Evolutionary conservation across 495 filamentous ascomycete genomes (phyloP), one percentile per base, ranked within the genome.

Genomic region (Terfezia claveryi): DNA sequence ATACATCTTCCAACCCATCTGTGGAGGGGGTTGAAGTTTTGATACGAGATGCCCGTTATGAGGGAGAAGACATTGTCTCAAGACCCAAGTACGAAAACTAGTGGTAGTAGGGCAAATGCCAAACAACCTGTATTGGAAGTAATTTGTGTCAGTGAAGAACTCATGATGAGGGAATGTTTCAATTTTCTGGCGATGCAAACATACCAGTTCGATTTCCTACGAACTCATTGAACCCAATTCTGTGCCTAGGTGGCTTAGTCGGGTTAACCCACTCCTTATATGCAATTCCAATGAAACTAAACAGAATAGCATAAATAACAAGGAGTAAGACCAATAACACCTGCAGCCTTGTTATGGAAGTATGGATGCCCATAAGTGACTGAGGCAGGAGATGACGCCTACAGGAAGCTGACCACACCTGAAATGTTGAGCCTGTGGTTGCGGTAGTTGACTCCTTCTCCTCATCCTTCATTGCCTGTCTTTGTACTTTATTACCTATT

Each of bases 1-100:
- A 82, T 81, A 56, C 82, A 74, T 46, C 76, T 75, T 0, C 80
- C 80, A 2, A 73, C 64, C 78, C 77, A 81, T 27, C 77, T 74
- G 61, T 82, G 80, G 23, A 85, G 68, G 64, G 82, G 82, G 67
- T 80, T 76, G 68, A 83, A 82, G 53, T 72, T 73, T 55, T 81
- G 77, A 59, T 83, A 82, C 0, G 80, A 78, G 4, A 82, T 65
- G 7, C 81, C 79, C 0, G 78, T 82, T 49, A 80, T 55, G 32
- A 80, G 56, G 1, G 72, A 76, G 4, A 83, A 73, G 2, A 82
- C 65, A 0, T 73, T 77, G 54, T 82, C 80, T 6, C 78, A 70
- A 51, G 67, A 76, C 37, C 72, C 73, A 12, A 83, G 68, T 10
- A 80, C 64, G 37, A 83, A 64, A 1, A 76, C 76, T 0, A 83